These are phyloP conservation scores for Cytospora leucostoma DNA, from an alignment of 2,329 filamentous ascomycete species.

Conservation along the genomic window DNA sequence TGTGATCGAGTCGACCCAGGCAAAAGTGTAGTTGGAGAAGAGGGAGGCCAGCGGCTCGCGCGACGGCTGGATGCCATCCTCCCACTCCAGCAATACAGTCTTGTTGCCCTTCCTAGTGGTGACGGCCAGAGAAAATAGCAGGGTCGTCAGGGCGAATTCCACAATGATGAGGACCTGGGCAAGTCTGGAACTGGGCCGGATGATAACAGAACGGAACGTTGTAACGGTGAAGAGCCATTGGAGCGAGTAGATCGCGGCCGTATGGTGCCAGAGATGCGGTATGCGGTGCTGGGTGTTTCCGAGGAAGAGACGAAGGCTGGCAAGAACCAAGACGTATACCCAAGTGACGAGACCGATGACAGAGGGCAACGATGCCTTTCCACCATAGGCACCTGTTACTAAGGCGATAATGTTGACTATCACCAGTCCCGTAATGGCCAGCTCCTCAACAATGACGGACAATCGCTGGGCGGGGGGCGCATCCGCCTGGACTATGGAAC, in stretches of 20 bases:
- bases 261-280: conserved; percentile 88
- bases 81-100: conserved; percentile 82
- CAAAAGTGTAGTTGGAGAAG: conserved; percentile 83
- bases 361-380: conserved; percentile 59
- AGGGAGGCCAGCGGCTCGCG: conserved; percentile 85
- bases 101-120: conserved; percentile 91
- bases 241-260: conserved; percentile 75
- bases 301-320: conserved; percentile 69
- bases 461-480: conserved; percentile 72
- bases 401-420: conserved; percentile 68
- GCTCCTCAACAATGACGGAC: conserved; percentile 71
- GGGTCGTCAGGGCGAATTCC: conserved; percentile 73
- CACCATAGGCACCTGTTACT: conserved; percentile 59
- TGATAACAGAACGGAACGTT: conserved; percentile 81
- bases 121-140: conserved; percentile 75
- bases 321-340: conserved; percentile 77
- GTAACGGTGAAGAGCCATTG: conserved; percentile 79
- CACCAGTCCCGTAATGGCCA: conserved; percentile 72
- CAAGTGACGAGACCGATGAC: conserved; percentile 72
- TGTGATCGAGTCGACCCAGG: conserved; percentile 88
- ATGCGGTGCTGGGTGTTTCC: conserved; percentile 66
- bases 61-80: conserved; percentile 84
- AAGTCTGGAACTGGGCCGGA: conserved; percentile 69
- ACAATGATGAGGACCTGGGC: conserved; percentile 66
- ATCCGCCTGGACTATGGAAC: conserved; percentile 70